Percentiles rank a stretch among this genome's conserved stretches.
phyloP scores from a whole-genome alignment of 306 rosid species.

The Hippophae rhamnoides region DNA sequence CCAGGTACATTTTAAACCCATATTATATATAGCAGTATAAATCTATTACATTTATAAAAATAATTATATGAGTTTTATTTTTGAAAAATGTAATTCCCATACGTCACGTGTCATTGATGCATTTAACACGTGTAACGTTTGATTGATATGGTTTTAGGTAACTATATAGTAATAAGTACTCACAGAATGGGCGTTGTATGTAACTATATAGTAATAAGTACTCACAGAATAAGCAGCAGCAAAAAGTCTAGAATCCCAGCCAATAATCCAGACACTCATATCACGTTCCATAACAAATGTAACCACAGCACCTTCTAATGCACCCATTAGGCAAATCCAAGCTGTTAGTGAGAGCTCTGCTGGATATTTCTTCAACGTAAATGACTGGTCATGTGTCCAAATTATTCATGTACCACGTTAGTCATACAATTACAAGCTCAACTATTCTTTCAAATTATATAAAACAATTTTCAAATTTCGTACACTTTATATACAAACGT shows the following conservation, averaged over 20 bases:
- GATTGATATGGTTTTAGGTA: no score
- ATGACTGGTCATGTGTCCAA: conserved; percentile 34
- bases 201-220: not conserved
- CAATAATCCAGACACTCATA: conserved; percentile 64
- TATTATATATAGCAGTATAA: no score
- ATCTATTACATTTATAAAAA: no score
- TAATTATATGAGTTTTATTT: no score
- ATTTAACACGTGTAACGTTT: no score
- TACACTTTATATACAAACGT: no score
- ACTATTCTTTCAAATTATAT: no score
- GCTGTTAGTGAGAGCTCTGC: conserved; percentile 88
- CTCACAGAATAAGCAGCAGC: conserved; percentile 66
- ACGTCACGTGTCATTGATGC: no score
- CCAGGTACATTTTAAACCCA: no score
- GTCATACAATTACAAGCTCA: no score
- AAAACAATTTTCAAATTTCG: no score
- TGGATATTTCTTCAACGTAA: conserved; percentile 84
- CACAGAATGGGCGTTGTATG: conserved; percentile 35
- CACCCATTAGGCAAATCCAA: conserved; percentile 67
- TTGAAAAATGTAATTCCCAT: no score
- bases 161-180: conserved; percentile 16
- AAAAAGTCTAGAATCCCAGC: conserved; percentile 93
- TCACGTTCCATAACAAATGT: conserved; percentile 61
- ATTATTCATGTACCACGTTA: not conserved
- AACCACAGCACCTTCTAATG: conserved; percentile 64